Conservation (phyloP, 208 protist genomes). For the Strigomonas galati region DNA sequence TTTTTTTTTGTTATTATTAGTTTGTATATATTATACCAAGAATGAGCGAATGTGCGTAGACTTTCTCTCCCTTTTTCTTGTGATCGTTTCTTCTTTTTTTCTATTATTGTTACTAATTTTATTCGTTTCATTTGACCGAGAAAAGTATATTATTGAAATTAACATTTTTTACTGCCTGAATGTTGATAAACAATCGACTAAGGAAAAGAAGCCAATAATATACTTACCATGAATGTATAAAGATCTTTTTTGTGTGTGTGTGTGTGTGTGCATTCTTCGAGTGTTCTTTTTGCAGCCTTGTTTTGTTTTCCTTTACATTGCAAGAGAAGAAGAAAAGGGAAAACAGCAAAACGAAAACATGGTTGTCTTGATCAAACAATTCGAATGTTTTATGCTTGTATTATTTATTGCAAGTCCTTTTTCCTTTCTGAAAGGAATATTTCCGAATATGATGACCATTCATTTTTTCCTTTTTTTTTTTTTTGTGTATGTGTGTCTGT, state of each 20-base stretch:
- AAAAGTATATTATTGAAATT: not conserved
- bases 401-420: not conserved
- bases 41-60: not conserved
- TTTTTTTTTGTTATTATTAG: not conserved
- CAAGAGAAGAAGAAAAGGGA: not conserved
- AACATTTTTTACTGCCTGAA: not conserved
- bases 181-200: not conserved
- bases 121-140: not conserved
- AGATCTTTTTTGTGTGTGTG: not conserved
- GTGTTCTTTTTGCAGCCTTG: not conserved
- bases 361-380: slow-evolving; percentile 6
- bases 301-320: slow-evolving; percentile 6
- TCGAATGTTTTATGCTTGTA: not conserved
- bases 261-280: not conserved
- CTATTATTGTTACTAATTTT: not conserved
- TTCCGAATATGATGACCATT: too few species aligned
- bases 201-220: not conserved
- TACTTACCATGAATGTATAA: not conserved
- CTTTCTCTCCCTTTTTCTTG: not conserved
- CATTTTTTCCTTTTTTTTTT: slow-evolving; percentile 10
- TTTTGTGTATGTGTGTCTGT: slow-evolving; percentile 4
- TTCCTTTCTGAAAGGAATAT: slow-evolving; percentile 10
- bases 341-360: not conserved
- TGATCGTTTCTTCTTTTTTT: not conserved
- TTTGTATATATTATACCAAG: not conserved